Evolutionary conservation across 164 flowering plant species (phyloP), one percentile per base, ranked within the genome.

Genomic region (Nymphaea colorata): DNA sequence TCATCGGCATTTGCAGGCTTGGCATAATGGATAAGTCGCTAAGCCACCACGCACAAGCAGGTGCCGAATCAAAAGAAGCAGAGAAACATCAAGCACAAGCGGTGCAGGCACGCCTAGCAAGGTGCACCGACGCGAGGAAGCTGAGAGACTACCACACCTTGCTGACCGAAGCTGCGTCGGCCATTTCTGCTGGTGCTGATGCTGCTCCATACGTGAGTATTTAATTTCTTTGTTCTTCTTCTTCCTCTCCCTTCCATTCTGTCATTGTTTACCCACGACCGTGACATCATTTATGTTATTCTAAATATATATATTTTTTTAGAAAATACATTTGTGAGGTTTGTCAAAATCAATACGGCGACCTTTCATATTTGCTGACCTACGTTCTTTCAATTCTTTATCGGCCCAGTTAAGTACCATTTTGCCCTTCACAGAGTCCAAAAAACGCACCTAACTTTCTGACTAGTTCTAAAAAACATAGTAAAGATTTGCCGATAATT

Each of bases 1-100:
- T 25, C 36, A 25, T 25, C 36, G 36, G 36, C 36, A 25, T 25
- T 25, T 25, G 36, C 36, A 25, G 36, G 36, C 36, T 91, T 59
- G 98, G 97, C 73, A 88, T 84, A 62, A 75, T 87, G 67, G 95
- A 87, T 74, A 85, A 81, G 66, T 90, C 96, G 4, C 10, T 85
- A 64, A 44, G 70, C 67, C 97, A 93, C 69, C 85, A 81, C 68
- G 79, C 79, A 60, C 78, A 68, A 16, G 80, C 90, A 42, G 87
- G 85, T 11, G 42, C 71, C 1, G 72, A 77, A 44, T 79, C 80
- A 6, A 77, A 76, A 43, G 4, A 69, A 0, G 67, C 72, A 3
- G 86, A 84, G 42, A 69, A 77, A 15, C 69, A 74, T 4, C 75
- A 84, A 69, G 86, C 87, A 61, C 79, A 80, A 67, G 74, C 72